Base-by-base conservation (phyloP, 2,329 filamentous ascomycete genomes). In the Metarhizium album region DNA sequence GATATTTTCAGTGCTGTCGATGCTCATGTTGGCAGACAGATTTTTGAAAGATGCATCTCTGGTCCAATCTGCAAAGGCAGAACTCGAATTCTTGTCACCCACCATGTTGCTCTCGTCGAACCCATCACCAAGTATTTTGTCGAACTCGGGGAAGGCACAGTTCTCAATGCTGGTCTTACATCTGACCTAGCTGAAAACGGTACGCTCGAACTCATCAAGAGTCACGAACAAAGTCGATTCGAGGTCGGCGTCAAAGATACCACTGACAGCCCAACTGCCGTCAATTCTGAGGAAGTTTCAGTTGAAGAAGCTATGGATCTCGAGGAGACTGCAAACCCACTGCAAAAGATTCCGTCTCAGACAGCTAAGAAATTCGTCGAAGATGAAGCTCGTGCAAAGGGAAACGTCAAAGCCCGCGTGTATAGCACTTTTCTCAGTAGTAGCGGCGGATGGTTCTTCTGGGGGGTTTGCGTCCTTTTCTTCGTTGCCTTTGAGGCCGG, bases 1-100 rank as follows among this genome's bases (percentile, higher is more conserved):
- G 88, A 94, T 60, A 87, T 91, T 40, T 90, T 94, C 64, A 88
- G 84, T 61, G 83, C 87, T 9, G 80, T 93, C 8, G 88, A 94
- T 64, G 84, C 86, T 3, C 86, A 90, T 60, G 87, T 90, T 29
- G 87, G 87, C 16, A 79, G 85, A 27, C 84, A 88, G 59, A 83
- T 91, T 46, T 89, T 87, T 57, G 85, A 90, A 56, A 77, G 87
- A 51, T 89, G 84, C 54, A 71, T 91, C 2, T 83, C 78, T 2
- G 87, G 87, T 4, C 78, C 85, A 47, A 74, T 91, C 8, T 83
- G 84, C 53, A 66, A 73, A 22, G 82, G 80, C 0, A 73, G 88
- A 50, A 93, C 88, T 2, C 73, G 87, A 29, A 87, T 93, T 46
- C 70, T 93, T 3, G 87, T 90, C 24, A 93, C 87, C 0, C 87